These are phyloP conservation scores for Nakazawaea anatomiae DNA, from an alignment of 805 yeast genomes.

Conservation along the genomic window DNA sequence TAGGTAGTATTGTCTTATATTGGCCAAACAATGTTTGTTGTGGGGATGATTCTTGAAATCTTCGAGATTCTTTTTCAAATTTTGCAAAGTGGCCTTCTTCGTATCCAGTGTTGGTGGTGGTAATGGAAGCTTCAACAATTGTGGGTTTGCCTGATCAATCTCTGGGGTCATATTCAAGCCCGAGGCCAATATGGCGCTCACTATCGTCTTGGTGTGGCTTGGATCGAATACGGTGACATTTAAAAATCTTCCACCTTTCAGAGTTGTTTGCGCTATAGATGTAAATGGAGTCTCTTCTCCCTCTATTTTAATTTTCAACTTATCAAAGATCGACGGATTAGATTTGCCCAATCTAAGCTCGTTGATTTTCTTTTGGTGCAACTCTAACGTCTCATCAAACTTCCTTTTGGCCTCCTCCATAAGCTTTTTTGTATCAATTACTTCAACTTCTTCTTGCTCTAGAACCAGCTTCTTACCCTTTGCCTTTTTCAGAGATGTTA, in stretches of 20 bases:
- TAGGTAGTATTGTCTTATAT: constrained; percentile 52
- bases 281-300: constrained; percentile 47
- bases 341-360: constrained; percentile 68
- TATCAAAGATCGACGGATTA: constrained; percentile 61
- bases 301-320: constrained; percentile 43
- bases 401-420: constrained; percentile 31
- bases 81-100: constrained; percentile 48
- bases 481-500: not conserved
- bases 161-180: constrained; percentile 77
- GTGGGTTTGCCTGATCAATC: constrained; percentile 64
- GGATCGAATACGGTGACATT: constrained; percentile 88
- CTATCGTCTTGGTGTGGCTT: constrained; percentile 56
- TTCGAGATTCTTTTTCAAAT: constrained; percentile 63
- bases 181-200: constrained; percentile 64
- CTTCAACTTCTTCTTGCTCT: constrained; percentile 17
- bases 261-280: constrained; percentile 63
- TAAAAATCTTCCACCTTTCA: constrained; percentile 61
- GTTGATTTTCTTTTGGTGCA: constrained; percentile 48
- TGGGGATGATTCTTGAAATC: constrained; percentile 46
- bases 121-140: constrained; percentile 63
- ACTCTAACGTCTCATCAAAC: constrained; percentile 43
- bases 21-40: constrained; percentile 43
- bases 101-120: constrained; percentile 73
- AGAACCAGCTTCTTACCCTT: constrained; percentile 11
- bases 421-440: constrained; percentile 24